These are phyloP conservation scores for Backusella sp. DNA, from an alignment of 192 early-diverging fungal species.

Conservation along the genomic window DNA sequence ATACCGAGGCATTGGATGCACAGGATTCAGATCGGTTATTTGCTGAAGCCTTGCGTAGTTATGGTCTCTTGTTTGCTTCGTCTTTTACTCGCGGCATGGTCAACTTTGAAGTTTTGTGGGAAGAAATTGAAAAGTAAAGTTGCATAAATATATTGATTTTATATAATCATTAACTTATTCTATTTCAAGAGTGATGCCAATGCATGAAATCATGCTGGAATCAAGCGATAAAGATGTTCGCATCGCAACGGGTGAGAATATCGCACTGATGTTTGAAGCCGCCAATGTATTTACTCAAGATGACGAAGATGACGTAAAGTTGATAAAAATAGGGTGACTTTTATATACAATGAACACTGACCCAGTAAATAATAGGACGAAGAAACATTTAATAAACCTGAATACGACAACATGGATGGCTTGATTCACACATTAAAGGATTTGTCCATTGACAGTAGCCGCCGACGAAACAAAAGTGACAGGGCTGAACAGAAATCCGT, in stretches of 20 bases:
- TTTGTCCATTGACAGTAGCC: conserved; percentile 57
- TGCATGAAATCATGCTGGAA: conserved; percentile 54
- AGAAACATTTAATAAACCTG: conserved; percentile 38
- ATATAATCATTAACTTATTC: not conserved
- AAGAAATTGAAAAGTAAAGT: conserved; percentile 40
- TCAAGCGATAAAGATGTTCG: conserved; percentile 59
- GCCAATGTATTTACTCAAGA: conserved; percentile 33
- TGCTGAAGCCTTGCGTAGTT: conserved; percentile 16
- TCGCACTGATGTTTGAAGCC: conserved; percentile 69
- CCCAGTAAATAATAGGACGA: conserved; percentile 22
- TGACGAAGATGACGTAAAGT: conserved; percentile 4
- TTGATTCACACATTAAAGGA: conserved; percentile 52
- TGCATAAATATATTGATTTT: not conserved
- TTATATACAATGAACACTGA: no score
- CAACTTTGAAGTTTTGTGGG: conserved; percentile 31
- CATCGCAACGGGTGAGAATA: conserved; percentile 69
- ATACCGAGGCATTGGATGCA: conserved; percentile 20
- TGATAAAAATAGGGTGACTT: no score
- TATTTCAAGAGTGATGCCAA: conserved; percentile 45
- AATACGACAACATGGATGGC: conserved; percentile 59
- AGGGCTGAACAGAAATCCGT: conserved; percentile 55
- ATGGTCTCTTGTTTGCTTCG: conserved; percentile 26
- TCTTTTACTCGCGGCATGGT: conserved; percentile 24
- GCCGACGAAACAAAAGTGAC: conserved; percentile 57
- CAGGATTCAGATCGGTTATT: conserved; percentile 22